A percentile compares a stretch with the other conserved stretches of the same genome.
Evolutionary conservation across 2,329 filamentous ascomycete genomes (phyloP).

Genomic region (Botrytis paeoniae): DNA sequence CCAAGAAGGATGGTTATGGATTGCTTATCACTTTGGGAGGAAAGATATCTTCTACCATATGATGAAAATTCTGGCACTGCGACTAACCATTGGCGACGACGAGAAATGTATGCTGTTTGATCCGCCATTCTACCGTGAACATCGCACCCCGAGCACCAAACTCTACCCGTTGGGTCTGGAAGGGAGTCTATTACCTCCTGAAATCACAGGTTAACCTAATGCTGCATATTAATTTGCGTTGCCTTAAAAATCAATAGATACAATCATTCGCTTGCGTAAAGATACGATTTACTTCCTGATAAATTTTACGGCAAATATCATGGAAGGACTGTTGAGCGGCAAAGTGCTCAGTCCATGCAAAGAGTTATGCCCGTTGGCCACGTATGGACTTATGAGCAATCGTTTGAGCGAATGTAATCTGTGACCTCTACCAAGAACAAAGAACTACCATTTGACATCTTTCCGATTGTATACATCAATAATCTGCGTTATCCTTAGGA

Average conservation of each 20-base stretch:
- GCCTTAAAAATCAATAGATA: rapidly evolving
- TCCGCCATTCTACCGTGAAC: rapidly evolving
- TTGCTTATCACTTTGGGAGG: not conserved
- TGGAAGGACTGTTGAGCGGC: rapidly evolving
- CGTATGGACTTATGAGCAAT: not conserved
- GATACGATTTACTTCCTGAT: rapidly evolving
- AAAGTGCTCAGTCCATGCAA: not conserved
- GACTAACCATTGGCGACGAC: rapidly evolving
- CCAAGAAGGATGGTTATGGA: not conserved
- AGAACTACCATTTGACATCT: rapidly evolving
- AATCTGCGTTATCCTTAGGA: too few species aligned
- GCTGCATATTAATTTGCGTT: not conserved
- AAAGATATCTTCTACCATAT: not conserved
- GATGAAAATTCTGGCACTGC: not conserved
- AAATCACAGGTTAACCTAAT: not conserved
- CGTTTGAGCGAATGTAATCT: rapidly evolving
- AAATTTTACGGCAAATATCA: rapidly evolving
- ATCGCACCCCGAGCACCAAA: rapidly evolving
- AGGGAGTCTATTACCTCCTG: not conserved
- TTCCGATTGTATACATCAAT: not conserved
- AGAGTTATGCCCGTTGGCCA: not conserved
- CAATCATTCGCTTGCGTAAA: not conserved
- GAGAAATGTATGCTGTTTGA: not conserved
- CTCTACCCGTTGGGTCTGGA: not conserved
- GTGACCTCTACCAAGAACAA: not conserved